phyloP scores from a whole-genome alignment of 202 grass and related monocot species.

The Sporobolus alterniflorus region DNA sequence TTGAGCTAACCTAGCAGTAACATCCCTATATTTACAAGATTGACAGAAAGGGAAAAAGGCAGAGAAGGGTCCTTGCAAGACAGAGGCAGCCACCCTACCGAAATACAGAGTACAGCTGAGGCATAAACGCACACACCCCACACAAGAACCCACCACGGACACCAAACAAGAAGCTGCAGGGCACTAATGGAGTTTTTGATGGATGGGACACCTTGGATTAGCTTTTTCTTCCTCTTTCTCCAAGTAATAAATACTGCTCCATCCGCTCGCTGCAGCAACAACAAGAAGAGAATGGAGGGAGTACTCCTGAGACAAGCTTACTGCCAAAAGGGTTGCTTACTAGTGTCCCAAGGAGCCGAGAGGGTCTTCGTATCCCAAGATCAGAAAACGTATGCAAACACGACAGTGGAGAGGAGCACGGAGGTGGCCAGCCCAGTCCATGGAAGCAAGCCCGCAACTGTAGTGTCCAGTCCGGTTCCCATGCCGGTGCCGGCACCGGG shows the following conservation, averaged over 20 bases:
- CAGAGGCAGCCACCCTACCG: conserved; percentile 53
- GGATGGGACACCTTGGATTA: background rate
- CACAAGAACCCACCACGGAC: conserved; percentile 17
- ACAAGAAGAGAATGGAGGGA: too few relatives aligned
- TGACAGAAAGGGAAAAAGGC: background rate
- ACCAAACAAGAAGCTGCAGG: conserved; percentile 28
- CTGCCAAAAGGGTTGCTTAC: background rate
- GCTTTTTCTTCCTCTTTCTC: conserved; percentile 23
- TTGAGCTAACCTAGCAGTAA: background rate
- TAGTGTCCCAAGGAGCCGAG: background rate
- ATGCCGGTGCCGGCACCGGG: conserved; percentile 36
- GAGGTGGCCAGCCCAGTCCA: background rate
- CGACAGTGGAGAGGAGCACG: conserved; percentile 23
- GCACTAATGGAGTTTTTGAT: conserved; percentile 15
- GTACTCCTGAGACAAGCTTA: background rate
- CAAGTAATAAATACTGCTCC: background rate
- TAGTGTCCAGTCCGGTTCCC: conserved; percentile 55
- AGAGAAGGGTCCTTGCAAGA: conserved; percentile 41
- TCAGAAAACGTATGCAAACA: background rate
- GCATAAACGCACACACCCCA: background rate
- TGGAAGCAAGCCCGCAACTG: conserved; percentile 16
- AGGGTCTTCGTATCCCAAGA: too few relatives aligned
- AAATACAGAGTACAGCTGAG: conserved; percentile 23
- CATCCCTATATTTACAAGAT: conserved; percentile 55
- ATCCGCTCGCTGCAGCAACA: too few relatives aligned